Evolutionary conservation across 1,284 basidiomycete genomes (phyloP).

Genomic region (Xerocomus nothofagi): DNA sequence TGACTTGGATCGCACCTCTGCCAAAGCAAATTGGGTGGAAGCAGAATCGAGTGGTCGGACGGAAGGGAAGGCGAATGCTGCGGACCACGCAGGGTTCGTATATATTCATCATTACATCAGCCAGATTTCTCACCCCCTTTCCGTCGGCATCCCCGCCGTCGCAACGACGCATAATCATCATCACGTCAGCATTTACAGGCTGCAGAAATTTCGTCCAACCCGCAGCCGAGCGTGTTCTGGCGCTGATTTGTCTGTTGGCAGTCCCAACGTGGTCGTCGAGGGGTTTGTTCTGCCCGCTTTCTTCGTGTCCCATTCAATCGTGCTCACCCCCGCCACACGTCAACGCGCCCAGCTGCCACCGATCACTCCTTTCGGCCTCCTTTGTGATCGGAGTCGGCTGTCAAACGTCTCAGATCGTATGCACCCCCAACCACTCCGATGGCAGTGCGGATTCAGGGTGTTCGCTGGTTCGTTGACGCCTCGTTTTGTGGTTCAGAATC

Average conservation of each 20-base stretch:
- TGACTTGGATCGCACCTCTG: slow-evolving; percentile 12
- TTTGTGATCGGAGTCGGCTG: slow-evolving; percentile 28
- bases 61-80: slow-evolving; percentile 23
- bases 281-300: neutral
- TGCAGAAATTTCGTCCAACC: slow-evolving; percentile 19
- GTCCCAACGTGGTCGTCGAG: neutral
- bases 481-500: too few relatives aligned
- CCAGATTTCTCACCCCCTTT: slow-evolving; percentile 26
- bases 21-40: slow-evolving; percentile 6
- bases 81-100: slow-evolving; percentile 37
- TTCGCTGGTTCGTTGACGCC: neutral
- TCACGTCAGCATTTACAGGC: slow-evolving; percentile 25
- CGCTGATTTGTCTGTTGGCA: neutral
- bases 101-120: slow-evolving; percentile 41
- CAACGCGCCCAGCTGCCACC: slow-evolving; percentile 31
- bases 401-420: slow-evolving; percentile 4
- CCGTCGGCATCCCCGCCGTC: slow-evolving; percentile 24
- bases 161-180: slow-evolving; percentile 14
- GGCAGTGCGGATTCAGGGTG: slow-evolving; percentile 10
- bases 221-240: neutral
- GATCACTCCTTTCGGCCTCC: slow-evolving; percentile 25
- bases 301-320: slow-evolving; percentile 2
- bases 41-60: slow-evolving; percentile 6
- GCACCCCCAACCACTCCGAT: slow-evolving; percentile 8
- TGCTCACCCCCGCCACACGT: slow-evolving; percentile 10